Conservation (phyloP, 116 monocot species). For the Posidonia oceanica region DNA sequence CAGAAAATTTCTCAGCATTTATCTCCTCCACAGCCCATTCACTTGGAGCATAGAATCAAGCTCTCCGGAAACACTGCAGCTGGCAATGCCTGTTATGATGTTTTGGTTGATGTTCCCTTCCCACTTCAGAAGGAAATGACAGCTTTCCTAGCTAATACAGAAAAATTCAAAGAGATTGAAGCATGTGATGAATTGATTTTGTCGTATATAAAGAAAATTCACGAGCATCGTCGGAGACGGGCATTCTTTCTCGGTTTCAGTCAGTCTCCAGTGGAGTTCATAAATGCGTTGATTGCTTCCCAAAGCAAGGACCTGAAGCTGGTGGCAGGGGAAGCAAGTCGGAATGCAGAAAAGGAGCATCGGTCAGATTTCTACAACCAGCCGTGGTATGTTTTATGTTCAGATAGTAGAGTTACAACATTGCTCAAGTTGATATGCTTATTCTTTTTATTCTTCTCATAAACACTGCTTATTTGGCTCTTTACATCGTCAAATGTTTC, state of each 20-base stretch:
- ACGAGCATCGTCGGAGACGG: constrained; percentile 85
- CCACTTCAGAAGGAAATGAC: constrained; percentile 91
- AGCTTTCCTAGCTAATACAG: constrained; percentile 62
- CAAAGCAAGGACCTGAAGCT: constrained; percentile 88
- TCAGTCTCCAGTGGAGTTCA: constrained; percentile 94
- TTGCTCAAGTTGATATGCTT: neutral
- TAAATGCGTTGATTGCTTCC: constrained; percentile 83
- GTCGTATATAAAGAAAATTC: constrained; percentile 94
- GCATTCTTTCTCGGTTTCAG: constrained; percentile 99
- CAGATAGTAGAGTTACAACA: neutral
- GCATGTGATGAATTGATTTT: constrained; percentile 84
- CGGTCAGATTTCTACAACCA: constrained; percentile 90
- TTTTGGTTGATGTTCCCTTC: constrained; percentile 85
- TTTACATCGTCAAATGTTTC: neutral
- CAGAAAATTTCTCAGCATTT: constrained; percentile 98
- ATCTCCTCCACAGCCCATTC: constrained; percentile 59
- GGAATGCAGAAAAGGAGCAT: constrained; percentile 78
- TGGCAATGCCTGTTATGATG: constrained; percentile 82
- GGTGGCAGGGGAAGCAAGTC: constrained; percentile 73
- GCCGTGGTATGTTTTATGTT: constrained; percentile 52
- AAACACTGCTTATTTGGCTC: neutral
- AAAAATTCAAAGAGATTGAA: constrained; percentile 92
- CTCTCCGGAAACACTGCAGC: constrained; percentile 56
- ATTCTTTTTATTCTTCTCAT: neutral
- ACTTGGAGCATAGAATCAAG: constrained; percentile 65